Conservation (phyloP, 805 yeast species). For the Debaryomyces castellii region DNA sequence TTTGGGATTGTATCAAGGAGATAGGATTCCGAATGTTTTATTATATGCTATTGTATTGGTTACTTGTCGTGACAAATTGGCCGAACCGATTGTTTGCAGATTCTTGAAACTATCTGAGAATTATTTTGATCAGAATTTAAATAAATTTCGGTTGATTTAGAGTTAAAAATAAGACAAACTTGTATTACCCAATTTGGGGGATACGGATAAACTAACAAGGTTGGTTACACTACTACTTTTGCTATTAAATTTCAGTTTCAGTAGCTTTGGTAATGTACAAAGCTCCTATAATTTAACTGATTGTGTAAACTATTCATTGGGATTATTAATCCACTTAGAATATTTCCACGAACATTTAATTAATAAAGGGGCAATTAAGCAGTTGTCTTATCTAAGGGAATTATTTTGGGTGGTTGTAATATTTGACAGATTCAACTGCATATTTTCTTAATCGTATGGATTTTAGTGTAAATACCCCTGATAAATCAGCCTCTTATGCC, state of each 20-base stretch:
- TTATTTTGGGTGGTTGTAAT: slow-evolving; percentile 21
- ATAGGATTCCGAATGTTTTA: slow-evolving; percentile 39
- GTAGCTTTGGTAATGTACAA: slow-evolving; percentile 21
- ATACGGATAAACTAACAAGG: slow-evolving; percentile 17
- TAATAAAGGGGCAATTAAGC: slow-evolving; percentile 4
- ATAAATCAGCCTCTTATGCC: too few relatives aligned
- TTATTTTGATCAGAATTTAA: slow-evolving; percentile 4
- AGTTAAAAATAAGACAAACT: slow-evolving; percentile 14
- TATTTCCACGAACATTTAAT: slow-evolving; percentile 2
- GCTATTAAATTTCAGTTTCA: slow-evolving; percentile 15
- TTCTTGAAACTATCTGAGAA: slow-evolving; percentile 6
- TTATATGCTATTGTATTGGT: slow-evolving; percentile 43
- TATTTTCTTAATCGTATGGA: too few relatives aligned
- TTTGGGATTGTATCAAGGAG: slow-evolving; percentile 31
- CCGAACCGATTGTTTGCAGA: slow-evolving; percentile 15
- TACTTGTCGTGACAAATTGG: not conserved
- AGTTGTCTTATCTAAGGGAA: slow-evolving; percentile 9
- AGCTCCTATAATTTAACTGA: slow-evolving; percentile 20
- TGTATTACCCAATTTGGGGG: slow-evolving; percentile 22
- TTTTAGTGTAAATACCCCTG: too few relatives aligned
- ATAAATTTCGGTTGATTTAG: slow-evolving; percentile 13
- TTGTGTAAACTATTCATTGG: slow-evolving; percentile 16
- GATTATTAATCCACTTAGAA: slow-evolving; percentile 17
- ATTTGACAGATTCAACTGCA: slow-evolving; percentile 20
- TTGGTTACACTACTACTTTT: slow-evolving; percentile 18